Percentiles rank a stretch among this genome's conserved stretches.
Evolutionary conservation across 352 stramenopile species (phyloP).

Genomic region (Phytophthora brassicae): DNA sequence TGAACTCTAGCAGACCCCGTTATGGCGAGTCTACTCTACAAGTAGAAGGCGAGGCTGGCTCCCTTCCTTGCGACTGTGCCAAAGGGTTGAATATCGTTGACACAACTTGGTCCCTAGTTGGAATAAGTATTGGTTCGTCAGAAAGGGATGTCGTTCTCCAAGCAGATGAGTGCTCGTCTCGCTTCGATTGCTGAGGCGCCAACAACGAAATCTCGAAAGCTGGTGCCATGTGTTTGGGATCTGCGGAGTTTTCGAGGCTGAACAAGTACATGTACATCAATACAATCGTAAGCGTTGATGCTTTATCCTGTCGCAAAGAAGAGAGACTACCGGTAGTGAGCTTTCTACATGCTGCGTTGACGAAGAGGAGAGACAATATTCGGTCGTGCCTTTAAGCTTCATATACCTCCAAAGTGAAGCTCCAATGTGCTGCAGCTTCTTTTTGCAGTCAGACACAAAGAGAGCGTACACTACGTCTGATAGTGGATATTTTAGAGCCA

Average conservation of each 20-base stretch:
- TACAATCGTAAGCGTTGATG: neutral
- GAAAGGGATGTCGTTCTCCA: neutral
- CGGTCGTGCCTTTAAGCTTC: neutral
- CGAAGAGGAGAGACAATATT: too few relatives aligned
- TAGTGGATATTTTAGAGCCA: constrained; percentile 1
- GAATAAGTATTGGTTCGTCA: constrained; percentile 28
- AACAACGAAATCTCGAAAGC: neutral
- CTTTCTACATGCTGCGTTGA: constrained; percentile 3
- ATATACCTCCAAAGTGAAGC: neutral
- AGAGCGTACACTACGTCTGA: constrained; percentile 8
- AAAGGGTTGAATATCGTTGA: neutral
- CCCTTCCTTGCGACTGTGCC: neutral
- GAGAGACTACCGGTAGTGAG: neutral
- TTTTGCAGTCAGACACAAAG: neutral
- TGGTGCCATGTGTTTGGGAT: neutral
- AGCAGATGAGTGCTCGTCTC: constrained; percentile 9
- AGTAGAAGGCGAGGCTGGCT: constrained; percentile 5
- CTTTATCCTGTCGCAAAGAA: constrained; percentile 12
- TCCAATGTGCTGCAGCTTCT: neutral
- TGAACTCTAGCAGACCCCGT: neutral
- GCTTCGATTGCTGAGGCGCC: constrained; percentile 16
- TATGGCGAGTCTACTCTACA: too few relatives aligned
- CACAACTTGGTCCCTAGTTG: too few relatives aligned
- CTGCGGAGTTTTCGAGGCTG: neutral
- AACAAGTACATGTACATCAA: neutral